Conservation (phyloP, 108 stramenopile species). For the Nitzschia sp. region DNA sequence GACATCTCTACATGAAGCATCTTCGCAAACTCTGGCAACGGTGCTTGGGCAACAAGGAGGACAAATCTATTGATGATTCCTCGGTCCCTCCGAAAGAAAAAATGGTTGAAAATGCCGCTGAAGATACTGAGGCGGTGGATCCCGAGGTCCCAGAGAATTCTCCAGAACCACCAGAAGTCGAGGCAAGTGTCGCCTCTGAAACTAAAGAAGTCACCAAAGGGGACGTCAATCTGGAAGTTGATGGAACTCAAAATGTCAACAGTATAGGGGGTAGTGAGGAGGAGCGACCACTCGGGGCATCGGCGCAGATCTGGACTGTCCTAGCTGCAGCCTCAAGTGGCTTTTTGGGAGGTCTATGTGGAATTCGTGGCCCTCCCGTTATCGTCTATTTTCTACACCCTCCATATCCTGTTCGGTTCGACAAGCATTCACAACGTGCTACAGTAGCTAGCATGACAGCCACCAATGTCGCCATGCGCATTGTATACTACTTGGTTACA, state of each 20-base stretch:
- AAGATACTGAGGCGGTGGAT: neutral
- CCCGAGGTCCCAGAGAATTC: neutral
- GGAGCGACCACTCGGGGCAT: neutral
- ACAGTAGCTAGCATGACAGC: conserved; percentile 40
- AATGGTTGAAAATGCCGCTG: neutral
- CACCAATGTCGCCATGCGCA: conserved; percentile 34
- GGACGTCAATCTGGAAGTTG: neutral
- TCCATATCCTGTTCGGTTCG: conserved; percentile 35
- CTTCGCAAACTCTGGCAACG: neutral
- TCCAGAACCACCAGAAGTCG: neutral
- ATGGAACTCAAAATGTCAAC: neutral
- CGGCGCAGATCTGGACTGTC: conserved; percentile 13
- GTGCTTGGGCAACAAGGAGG: no score
- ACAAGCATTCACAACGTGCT: conserved; percentile 41
- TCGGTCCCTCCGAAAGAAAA: neutral
- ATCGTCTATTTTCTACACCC: conserved; percentile 49
- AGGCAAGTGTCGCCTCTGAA: neutral
- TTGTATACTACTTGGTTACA: conserved; percentile 36
- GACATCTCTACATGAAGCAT: neutral
- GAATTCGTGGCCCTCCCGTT: conserved; percentile 44
- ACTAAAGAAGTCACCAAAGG: neutral
- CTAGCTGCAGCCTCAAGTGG: conserved; percentile 24
- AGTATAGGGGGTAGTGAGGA: neutral
- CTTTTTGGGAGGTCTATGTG: conserved; percentile 49
- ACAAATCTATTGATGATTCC: no score